Base-by-base conservation (phyloP, 176 grass and related monocot genomes). In the Bothriochloa decipiens region DNA sequence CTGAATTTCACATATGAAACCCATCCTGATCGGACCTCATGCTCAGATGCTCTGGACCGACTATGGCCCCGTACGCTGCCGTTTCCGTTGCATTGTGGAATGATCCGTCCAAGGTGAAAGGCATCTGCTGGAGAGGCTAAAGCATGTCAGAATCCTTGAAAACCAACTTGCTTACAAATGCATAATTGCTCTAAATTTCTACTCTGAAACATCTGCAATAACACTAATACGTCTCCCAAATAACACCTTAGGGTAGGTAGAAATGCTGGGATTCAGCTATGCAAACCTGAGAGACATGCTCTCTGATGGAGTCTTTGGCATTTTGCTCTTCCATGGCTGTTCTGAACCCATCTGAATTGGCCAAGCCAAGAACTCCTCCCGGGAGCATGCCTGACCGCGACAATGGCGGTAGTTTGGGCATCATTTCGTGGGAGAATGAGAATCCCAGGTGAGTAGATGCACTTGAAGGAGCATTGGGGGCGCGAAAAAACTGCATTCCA, bases 371-470 rank as follows among this genome's bases (percentile, higher is more conserved):
- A 65, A 84, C 16, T 7, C 79, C 83, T 65, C 85, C 74, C n/a
- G 74, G 83, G 27, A 91, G 17, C 71, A 94, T 45, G 4, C 81
- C 84, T 0, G 87, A 75, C 70, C 77, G 86, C 12, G 81, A 85
- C 17, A 74, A 20, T 22, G 82, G 39, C 37, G 72, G 85, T 50
- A 80, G 75, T 70, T 88, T 68, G 36, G 74, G 92, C 58, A 90
- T 71, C 74, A 77, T 83, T 70, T 90, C 90, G 3, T 37, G 74
- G 32, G 90, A 86, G 82, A 94, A 90, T 53, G 93, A 85, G 81
- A 91, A 92, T 81, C 90, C 90, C 0, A 87, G 84, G 61, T 72
- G 37, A 77, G 86, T 39, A 53, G 88, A 87, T 22, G 90, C 23
- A 3, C 8, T 11, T 60, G 55, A 67, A 91, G 76, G 55, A 29